phyloP scores from a whole-genome alignment of 2,329 filamentous ascomycete genomes.

The Aspergillus chevalieri region DNA sequence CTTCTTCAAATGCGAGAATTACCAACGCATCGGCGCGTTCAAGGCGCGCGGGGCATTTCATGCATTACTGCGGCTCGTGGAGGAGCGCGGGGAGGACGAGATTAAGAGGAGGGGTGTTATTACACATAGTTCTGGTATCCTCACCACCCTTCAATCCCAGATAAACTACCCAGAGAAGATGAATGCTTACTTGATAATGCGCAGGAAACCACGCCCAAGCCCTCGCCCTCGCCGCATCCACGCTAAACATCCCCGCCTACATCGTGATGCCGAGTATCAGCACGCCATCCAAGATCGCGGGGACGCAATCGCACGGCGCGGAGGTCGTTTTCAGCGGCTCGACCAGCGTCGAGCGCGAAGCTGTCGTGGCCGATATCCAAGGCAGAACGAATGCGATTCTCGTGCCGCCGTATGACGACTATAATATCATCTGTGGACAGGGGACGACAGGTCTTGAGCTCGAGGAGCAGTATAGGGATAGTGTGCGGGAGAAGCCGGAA shows the following conservation, averaged over 20 bases:
- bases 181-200: neutral
- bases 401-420: slow-evolving; percentile 87
- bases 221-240: slow-evolving; percentile 73
- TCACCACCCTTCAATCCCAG: too few relatives aligned
- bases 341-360: slow-evolving; percentile 74
- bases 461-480: slow-evolving; percentile 60
- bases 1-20: slow-evolving; percentile 95
- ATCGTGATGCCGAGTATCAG: slow-evolving; percentile 91
- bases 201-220: slow-evolving; percentile 92
- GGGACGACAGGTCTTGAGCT: slow-evolving; percentile 85
- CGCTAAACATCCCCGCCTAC: slow-evolving; percentile 67
- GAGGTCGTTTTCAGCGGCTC: slow-evolving; percentile 74
- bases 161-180: too few relatives aligned
- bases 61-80: slow-evolving; percentile 64
- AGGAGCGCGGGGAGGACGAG: slow-evolving; percentile 56
- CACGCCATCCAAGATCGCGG: slow-evolving; percentile 78
- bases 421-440: slow-evolving; percentile 85
- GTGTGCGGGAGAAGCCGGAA: slow-evolving; percentile 39
- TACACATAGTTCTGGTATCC: slow-evolving; percentile 77
- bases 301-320: slow-evolving; percentile 71
- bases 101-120: slow-evolving; percentile 65
- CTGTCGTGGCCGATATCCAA: slow-evolving; percentile 63
- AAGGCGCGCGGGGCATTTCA: slow-evolving; percentile 90
- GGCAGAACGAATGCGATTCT: slow-evolving; percentile 67
- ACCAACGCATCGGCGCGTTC: slow-evolving; percentile 86